These are phyloP conservation scores for Leccinum pseudoinsigne DNA, from an alignment of 1,284 basidiomycete species.

Conservation along the genomic window DNA sequence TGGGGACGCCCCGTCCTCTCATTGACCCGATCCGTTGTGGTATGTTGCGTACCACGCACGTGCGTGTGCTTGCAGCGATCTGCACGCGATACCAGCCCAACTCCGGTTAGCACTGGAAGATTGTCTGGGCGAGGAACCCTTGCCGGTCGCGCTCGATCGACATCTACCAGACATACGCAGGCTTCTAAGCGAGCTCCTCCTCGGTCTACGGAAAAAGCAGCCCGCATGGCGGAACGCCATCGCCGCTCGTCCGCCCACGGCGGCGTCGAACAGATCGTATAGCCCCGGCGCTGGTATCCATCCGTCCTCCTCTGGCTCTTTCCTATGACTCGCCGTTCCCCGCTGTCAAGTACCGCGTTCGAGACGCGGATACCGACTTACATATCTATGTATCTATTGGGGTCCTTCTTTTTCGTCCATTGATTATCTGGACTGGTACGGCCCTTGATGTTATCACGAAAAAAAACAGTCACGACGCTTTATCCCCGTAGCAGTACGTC, in stretches of 20 bases:
- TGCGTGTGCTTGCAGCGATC: slow-evolving; percentile 49
- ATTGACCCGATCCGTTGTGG: neutral
- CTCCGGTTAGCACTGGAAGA: slow-evolving; percentile 84
- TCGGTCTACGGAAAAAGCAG: slow-evolving; percentile 84
- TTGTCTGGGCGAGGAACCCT: slow-evolving; percentile 84
- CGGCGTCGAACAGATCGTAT: slow-evolving; percentile 4
- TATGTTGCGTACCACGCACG: neutral
- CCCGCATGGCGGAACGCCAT: slow-evolving; percentile 54
- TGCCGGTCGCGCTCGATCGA: slow-evolving; percentile 65
- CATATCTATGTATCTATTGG: neutral
- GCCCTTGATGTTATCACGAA: neutral
- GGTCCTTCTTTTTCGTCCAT: neutral
- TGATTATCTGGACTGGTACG: neutral
- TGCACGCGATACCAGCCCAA: slow-evolving; percentile 78
- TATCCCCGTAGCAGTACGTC: neutral
- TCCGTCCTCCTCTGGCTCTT: slow-evolving; percentile 1
- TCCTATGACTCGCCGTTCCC: slow-evolving; percentile 8
- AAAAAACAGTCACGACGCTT: neutral
- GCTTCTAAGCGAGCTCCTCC: slow-evolving; percentile 79
- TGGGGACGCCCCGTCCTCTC: slow-evolving; percentile 7
- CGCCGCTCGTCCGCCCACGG: slow-evolving; percentile 8
- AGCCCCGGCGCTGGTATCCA: neutral
- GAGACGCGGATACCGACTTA: neutral
- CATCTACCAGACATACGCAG: slow-evolving; percentile 83
- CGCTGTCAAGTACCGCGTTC: neutral